Conservation (phyloP, 2,329 filamentous ascomycete genomes). For the Cordyceps tenuipes region DNA sequence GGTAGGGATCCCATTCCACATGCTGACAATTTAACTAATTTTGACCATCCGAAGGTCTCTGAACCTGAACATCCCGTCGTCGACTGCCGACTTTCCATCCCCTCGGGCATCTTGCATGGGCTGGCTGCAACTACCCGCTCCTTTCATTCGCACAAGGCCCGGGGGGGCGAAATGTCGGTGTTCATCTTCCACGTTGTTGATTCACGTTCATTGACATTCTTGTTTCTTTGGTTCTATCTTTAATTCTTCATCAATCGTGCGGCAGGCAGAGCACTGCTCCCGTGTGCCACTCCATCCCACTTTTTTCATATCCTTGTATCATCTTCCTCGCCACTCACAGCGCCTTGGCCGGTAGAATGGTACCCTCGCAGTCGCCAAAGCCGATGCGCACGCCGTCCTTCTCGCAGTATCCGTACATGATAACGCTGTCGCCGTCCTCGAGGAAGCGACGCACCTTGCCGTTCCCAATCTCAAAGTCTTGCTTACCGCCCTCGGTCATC, state of each 20-base stretch:
- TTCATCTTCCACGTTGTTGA: neutral
- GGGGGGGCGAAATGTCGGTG: neutral
- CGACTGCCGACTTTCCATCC: neutral
- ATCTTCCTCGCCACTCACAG: neutral
- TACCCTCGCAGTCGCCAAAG: slow-evolving; percentile 35
- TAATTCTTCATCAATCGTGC: neutral
- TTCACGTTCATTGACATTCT: neutral
- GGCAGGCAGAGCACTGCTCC: too few species aligned
- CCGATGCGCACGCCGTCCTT: slow-evolving; percentile 28
- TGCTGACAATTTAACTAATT: neutral
- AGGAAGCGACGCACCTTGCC: slow-evolving; percentile 35
- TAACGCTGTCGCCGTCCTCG: slow-evolving; percentile 38
- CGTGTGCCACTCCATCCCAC: neutral
- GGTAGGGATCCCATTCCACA: neutral
- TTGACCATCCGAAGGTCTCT: neutral
- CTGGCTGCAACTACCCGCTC: neutral
- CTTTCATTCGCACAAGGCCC: neutral
- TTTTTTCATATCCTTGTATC: neutral
- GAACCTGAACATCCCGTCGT: neutral
- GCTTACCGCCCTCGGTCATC: slow-evolving; percentile 37
- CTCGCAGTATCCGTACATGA: slow-evolving; percentile 29
- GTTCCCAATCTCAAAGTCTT: slow-evolving; percentile 30
- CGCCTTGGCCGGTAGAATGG: slow-evolving; percentile 17
- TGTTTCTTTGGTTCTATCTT: neutral
- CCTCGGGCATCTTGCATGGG: neutral